Evolutionary conservation across 805 yeast species (phyloP), one percentile per base, ranked within the genome.

Genomic region (Saccharomyces paradoxus): DNA sequence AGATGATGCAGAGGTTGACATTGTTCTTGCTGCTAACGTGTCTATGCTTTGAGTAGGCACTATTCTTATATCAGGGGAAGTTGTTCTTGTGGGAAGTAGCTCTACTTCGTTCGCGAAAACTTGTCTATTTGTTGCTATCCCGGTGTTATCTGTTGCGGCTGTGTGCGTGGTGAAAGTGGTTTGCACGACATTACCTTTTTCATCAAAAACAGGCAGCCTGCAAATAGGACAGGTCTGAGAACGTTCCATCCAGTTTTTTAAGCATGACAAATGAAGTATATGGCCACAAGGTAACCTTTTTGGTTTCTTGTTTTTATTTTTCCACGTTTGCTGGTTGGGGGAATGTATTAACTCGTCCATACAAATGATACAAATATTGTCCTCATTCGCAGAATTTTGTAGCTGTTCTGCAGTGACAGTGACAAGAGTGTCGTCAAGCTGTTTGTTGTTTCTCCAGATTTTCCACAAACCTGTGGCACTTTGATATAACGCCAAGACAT

Each of bases 221-320:
- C 99, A 94, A 53, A 91, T 82, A 1, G 99, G 99, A 73, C 99
- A 94, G n/a, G 82, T 81, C 61, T 86, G 92, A 0, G 96, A 89
- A 59, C 96, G 79, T 65, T 88, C 95, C 61, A 94, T 76, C 99
- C 99, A 94, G 60, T 87, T 85, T 64, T 89, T 87, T 58, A 94
- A 77, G 69, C 99, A 94, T 4, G 94, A 91, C 71, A 86, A 73
- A 68, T 94, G 99, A 55, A 92, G 76, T 50, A 89, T 84, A 69
- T 94, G 99, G 27, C 89, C 87, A 74, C 99, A 94, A 1, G 74
- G 77, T 50, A 94, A 75, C 64, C 79, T 86, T 68, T 89, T 89
- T 4, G 98, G 96, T 50, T 71, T 74, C 44, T 55, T 56, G 21
- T 52, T 51, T 24, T 50, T 55, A 12, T 31, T 8, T 41, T 22